These are phyloP conservation scores for Artemisia tridentata DNA, from an alignment of 129 eudicot genomes.

Conservation along the genomic window DNA sequence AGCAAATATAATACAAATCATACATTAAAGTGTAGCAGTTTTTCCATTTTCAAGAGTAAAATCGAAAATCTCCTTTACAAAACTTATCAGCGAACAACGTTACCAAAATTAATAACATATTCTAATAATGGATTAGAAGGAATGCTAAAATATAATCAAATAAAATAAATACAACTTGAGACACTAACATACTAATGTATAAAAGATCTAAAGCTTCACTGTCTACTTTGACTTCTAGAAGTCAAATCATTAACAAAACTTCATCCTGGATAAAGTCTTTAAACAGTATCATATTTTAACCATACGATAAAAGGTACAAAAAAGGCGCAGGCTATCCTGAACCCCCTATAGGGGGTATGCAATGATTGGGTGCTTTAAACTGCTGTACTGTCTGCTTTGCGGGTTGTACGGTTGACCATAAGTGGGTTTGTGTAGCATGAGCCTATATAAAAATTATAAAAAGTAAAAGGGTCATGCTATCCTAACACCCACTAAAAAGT, in stretches of 20 bases:
- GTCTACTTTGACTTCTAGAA: constrained; percentile 14
- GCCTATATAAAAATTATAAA: no score
- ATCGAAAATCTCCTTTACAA: background rate
- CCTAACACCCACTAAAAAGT: no score
- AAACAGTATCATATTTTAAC: constrained; percentile 1
- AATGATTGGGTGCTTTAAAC: no score
- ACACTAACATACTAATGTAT: background rate
- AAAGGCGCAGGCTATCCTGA: no score
- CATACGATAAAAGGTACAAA: no score
- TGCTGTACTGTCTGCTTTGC: no score
- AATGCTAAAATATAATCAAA: background rate
- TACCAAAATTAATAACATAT: constrained; percentile 14
- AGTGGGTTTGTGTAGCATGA: no score
- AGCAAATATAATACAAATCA: background rate
- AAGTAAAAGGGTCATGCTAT: no score
- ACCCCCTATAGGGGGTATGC: no score
- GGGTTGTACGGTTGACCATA: no score
- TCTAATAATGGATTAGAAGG: background rate
- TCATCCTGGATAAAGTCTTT: background rate
- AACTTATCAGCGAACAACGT: background rate
- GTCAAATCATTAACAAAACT: constrained; percentile 20
- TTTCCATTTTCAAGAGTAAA: constrained; percentile 2
- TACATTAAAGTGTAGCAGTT: background rate
- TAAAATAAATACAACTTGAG: background rate
- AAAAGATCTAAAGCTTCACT: background rate